Conservation (phyloP, 2,329 filamentous ascomycete species). For the Penicillium corylophilum region DNA sequence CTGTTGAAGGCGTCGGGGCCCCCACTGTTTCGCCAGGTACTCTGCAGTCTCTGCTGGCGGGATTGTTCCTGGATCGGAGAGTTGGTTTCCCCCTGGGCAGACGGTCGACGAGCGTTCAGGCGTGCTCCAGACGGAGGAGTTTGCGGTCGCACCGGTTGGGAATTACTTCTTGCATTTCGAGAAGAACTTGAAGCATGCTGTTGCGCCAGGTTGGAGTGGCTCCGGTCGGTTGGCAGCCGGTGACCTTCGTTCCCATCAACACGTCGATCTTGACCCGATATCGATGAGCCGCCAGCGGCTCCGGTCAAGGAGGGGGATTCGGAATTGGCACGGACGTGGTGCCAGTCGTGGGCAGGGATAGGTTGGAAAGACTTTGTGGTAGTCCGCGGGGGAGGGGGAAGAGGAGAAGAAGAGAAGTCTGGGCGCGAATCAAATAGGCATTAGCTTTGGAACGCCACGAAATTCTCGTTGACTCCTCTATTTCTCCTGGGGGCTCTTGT, state of each 20-base stretch:
- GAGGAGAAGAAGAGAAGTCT: slow-evolving; percentile 11
- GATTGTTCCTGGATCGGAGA: slow-evolving; percentile 31
- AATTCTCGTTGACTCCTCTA: slow-evolving; percentile 5
- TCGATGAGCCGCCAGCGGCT: slow-evolving; percentile 43
- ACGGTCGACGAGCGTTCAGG: slow-evolving; percentile 34
- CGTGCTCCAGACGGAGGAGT: slow-evolving; percentile 40
- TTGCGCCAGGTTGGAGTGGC: slow-evolving; percentile 38
- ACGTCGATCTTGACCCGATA: slow-evolving; percentile 33
- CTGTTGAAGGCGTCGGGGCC: slow-evolving; percentile 44
- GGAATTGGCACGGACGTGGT: slow-evolving; percentile 70
- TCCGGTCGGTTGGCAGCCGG: slow-evolving; percentile 32
- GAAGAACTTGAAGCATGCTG: slow-evolving; percentile 29
- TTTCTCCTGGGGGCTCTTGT: slow-evolving; percentile 13
- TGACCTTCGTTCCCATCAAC: slow-evolving; percentile 37
- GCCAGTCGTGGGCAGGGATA: slow-evolving; percentile 53
- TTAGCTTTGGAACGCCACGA: slow-evolving; percentile 20
- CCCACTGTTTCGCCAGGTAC: slow-evolving; percentile 41
- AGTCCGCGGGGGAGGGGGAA: slow-evolving; percentile 49
- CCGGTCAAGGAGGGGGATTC: slow-evolving; percentile 57
- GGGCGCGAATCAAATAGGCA: slow-evolving; percentile 5
- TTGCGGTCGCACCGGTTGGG: slow-evolving; percentile 49
- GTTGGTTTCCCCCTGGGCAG: slow-evolving; percentile 26
- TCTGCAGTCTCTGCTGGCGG: slow-evolving; percentile 35
- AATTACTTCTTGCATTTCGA: slow-evolving; percentile 53
- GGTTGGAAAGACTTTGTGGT: slow-evolving; percentile 61